Percentiles rank a stretch among this genome's conserved stretches.
Evolutionary conservation across 1,284 basidiomycete species (phyloP).

Genomic region (Ustilago crameri): DNA sequence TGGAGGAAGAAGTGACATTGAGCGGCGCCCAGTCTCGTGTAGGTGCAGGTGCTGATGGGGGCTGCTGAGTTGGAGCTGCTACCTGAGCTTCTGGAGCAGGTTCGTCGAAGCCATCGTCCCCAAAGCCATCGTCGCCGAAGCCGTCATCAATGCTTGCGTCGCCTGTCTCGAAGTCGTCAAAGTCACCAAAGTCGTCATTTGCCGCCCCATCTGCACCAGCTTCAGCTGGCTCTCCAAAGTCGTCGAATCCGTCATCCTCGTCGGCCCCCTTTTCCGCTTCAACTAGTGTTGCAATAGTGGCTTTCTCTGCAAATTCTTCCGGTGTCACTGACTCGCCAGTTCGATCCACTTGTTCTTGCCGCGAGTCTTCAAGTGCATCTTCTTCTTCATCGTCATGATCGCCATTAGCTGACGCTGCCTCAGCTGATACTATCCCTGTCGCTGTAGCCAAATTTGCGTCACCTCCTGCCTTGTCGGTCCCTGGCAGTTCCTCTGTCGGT

Average conservation of each 20-base stretch:
- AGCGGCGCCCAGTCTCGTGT: slow-evolving; percentile 28
- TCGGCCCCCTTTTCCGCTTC: neutral
- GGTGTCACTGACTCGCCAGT: neutral
- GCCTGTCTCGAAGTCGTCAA: slow-evolving; percentile 50
- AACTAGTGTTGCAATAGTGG: neutral
- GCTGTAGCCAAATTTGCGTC: neutral
- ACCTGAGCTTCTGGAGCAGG: neutral
- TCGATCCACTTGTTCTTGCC: slow-evolving; percentile 11
- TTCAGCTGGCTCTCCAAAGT: slow-evolving; percentile 35
- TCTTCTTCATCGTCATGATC: slow-evolving; percentile 4
- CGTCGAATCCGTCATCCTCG: slow-evolving; percentile 44
- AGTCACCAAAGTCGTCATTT: slow-evolving; percentile 50
- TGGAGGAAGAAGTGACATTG: slow-evolving; percentile 30
- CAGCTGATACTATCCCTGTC: neutral
- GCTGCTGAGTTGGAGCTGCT: slow-evolving; percentile 1
- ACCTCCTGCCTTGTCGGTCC: neutral
- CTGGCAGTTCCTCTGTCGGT: neutral
- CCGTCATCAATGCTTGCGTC: slow-evolving; percentile 26
- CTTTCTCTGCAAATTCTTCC: slow-evolving; percentile 10
- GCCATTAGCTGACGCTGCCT: neutral
- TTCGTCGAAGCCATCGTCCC: slow-evolving; percentile 16
- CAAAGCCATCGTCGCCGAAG: slow-evolving; percentile 16
- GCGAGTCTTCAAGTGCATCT: slow-evolving; percentile 13
- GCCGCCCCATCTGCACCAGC: slow-evolving; percentile 11
- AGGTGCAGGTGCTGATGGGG: slow-evolving; percentile 5